Base-by-base conservation (phyloP, 2,329 filamentous ascomycete genomes). In the Aspergillus pseudotamarii region DNA sequence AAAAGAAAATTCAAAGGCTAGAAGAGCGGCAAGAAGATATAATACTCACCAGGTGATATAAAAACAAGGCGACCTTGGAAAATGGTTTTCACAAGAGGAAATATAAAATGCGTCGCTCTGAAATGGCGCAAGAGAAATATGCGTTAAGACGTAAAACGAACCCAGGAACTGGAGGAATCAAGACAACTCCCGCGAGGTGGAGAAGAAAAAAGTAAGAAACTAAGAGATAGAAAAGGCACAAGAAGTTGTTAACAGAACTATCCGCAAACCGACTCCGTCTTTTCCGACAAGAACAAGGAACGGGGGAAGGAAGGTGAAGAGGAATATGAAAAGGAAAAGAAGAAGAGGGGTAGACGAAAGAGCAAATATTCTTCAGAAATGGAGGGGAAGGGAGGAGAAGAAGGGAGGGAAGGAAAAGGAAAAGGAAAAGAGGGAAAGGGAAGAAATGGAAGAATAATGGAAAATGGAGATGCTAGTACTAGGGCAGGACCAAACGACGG, bases 231-330 rank as follows among this genome's bases (percentile, higher is more conserved):
- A 69, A 66, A 59, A 58, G 50, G 45, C 53, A 61, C 61, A 66
- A 64, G 59, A 65, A 66, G 59, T 66, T 64, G 32, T 41, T 62
- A 60, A 67, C 65, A 68, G 66, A 66, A 69, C 68, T 68, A 71
- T 71, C 67, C 67, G 69, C 69, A 72, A 75, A 72, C 68, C 63
- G 67, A 73, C 71, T 71, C 71, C 71, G 72, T 69, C 60, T 66
- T 69, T 68, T 68, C 72, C 68, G 68, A 72, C 57, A 69, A 63
- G 58, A 70, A 68, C 66, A 70, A 72, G 65, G 58, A 71, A 66
- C 64, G 64, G 64, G 60, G 57, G 67, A 64, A 64, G 62, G 63
- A 65, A 68, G 60, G 61, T 66, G 66, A 62, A 56, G 55, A 66
- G 58, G 64, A 50, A 64, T 57, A 60, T 41, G 58, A 64, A 62